Evolutionary conservation across 176 grass and related monocot species (phyloP).

Genomic region (Pharus latifolius): DNA sequence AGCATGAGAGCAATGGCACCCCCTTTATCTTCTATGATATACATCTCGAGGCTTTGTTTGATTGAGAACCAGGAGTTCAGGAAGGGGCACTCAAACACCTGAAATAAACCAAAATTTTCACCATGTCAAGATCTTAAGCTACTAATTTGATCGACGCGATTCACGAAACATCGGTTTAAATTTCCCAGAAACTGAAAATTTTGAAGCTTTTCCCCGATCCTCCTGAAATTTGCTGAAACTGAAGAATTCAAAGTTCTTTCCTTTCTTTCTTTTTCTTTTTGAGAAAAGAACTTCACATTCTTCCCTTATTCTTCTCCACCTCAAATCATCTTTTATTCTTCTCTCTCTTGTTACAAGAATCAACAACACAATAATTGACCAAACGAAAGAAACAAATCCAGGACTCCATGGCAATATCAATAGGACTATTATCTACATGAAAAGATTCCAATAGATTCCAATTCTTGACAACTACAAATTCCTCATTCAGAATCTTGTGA

Average conservation of each 20-base stretch:
- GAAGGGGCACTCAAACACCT: slow-evolving; percentile 8
- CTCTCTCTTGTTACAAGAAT: neutral
- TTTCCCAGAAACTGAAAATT: neutral
- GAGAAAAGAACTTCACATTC: no score
- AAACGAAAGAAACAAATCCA: neutral
- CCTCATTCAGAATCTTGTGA: neutral
- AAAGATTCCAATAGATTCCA: neutral
- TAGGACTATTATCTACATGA: neutral
- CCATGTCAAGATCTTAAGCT: neutral
- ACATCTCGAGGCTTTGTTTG: slow-evolving; percentile 33
- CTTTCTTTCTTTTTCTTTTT: neutral
- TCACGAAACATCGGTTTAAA: neutral
- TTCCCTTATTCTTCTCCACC: no score
- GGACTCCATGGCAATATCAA: neutral
- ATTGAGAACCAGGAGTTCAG: neutral
- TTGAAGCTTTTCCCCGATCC: neutral
- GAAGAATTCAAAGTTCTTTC: neutral
- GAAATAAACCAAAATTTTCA: neutral
- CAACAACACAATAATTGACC: neutral
- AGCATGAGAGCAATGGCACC: slow-evolving; percentile 74
- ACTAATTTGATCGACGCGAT: neutral
- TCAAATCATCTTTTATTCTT: neutral
- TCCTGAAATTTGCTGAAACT: neutral
- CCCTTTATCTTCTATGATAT: slow-evolving; percentile 51
- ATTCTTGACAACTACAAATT: neutral